A percentile compares a stretch with the other conserved stretches of the same genome.
These are phyloP conservation scores for Cladosporium halotolerans DNA, from an alignment of 2,329 filamentous ascomycete genomes.

Conservation along the genomic window DNA sequence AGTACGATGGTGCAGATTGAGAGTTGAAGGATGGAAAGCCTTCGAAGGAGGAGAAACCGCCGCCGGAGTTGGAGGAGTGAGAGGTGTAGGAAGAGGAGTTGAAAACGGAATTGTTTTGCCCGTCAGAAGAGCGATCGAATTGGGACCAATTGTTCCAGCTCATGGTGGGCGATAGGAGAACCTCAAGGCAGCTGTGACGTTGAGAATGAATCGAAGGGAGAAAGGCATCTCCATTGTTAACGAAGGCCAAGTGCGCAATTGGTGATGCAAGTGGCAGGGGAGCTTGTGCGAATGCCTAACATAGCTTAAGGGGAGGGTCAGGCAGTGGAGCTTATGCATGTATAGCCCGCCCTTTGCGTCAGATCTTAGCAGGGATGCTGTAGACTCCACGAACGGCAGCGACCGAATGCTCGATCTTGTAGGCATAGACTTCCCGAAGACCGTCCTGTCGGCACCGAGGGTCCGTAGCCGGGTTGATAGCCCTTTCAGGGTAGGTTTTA, in stretches of 20 bases:
- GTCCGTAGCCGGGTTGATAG: too few relatives aligned
- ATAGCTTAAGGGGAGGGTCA: background rate
- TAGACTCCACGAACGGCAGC: too few relatives aligned
- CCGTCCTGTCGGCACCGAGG: too few relatives aligned
- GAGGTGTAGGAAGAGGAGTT: background rate
- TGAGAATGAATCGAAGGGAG: background rate
- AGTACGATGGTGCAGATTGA: background rate
- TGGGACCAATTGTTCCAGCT: background rate
- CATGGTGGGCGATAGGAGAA: background rate
- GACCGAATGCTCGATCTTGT: too few relatives aligned
- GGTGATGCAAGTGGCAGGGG: background rate
- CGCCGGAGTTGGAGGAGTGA: background rate
- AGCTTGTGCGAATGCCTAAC: constrained; percentile 1
- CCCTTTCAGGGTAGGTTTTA: too few relatives aligned
- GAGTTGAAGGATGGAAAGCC: constrained; percentile 1
- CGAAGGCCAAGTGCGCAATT: background rate
- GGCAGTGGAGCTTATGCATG: too few relatives aligned
- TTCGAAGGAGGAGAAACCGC: background rate
- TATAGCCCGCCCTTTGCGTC: too few relatives aligned
- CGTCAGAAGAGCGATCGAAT: background rate
- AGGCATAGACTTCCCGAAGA: too few relatives aligned
- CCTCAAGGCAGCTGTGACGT: background rate
- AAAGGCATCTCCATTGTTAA: too few relatives aligned
- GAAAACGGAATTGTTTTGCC: background rate
- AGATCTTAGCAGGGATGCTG: too few relatives aligned